Conservation (phyloP, 1,284 basidiomycete species). For the Trametes versicolor region DNA sequence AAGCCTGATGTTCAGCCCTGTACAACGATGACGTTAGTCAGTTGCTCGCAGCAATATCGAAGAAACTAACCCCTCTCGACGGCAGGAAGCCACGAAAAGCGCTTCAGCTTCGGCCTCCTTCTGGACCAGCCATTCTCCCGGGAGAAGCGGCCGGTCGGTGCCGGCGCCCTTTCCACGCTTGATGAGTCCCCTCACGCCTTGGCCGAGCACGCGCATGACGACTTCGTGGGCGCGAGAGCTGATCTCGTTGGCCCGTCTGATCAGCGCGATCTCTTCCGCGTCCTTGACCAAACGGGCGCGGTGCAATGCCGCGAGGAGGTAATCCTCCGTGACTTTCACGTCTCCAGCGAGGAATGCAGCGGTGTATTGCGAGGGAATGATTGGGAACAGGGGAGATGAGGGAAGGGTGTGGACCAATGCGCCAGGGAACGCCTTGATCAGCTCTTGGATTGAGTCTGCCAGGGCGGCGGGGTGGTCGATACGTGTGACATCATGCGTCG, state of each 20-base stretch:
- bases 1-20: slow-evolving; percentile 87
- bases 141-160: slow-evolving; percentile 65
- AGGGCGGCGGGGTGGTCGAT: slow-evolving; percentile 63
- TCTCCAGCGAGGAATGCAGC: slow-evolving; percentile 49
- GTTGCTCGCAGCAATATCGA: background rate
- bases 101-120: slow-evolving; percentile 93
- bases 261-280: slow-evolving; percentile 74
- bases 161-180: slow-evolving; percentile 54
- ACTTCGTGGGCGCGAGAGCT: slow-evolving; percentile 89
- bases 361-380: slow-evolving; percentile 53
- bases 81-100: slow-evolving; percentile 88
- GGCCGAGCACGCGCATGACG: slow-evolving; percentile 90
- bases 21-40: background rate
- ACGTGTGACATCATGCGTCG: slow-evolving; percentile 65
- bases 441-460: slow-evolving; percentile 57
- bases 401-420: slow-evolving; percentile 74
- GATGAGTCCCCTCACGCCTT: slow-evolving; percentile 69
- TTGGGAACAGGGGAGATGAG: slow-evolving; percentile 65
- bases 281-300: slow-evolving; percentile 83
- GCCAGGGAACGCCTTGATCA: slow-evolving; percentile 66
- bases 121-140: slow-evolving; percentile 86
- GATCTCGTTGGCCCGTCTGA: slow-evolving; percentile 83
- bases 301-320: slow-evolving; percentile 81
- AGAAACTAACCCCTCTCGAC: slow-evolving; percentile 77
- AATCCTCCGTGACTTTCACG: slow-evolving; percentile 58